Conservation (phyloP, 768 basidiomycete genomes). For the Tylopilus intermedius region DNA sequence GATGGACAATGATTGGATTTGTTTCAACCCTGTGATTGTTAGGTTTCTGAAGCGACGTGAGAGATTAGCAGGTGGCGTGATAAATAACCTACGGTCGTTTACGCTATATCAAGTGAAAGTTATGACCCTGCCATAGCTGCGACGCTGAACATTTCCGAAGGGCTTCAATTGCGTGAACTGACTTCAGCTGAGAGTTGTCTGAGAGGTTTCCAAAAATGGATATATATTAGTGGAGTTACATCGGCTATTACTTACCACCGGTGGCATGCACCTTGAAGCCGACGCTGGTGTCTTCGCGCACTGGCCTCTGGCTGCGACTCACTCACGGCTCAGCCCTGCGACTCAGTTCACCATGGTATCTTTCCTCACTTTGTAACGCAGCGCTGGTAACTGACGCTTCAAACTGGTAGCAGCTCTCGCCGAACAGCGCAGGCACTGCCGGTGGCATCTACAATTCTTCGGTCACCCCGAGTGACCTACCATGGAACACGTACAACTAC, state of each 20-base stretch:
- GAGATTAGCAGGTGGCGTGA: too few relatives aligned
- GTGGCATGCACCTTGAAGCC: too few relatives aligned
- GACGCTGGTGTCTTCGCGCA: neutral
- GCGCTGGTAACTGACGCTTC: neutral
- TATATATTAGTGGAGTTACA: too few relatives aligned
- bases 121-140: too few relatives aligned
- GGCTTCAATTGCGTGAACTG: too few relatives aligned
- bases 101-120: too few relatives aligned
- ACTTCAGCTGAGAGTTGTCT: too few relatives aligned
- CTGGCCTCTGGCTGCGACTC: neutral
- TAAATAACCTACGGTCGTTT: too few relatives aligned
- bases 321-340: neutral
- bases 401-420: slow-evolving; percentile 6
- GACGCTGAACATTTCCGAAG: too few relatives aligned
- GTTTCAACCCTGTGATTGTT: neutral
- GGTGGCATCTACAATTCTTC: slow-evolving; percentile 39
- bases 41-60: too few relatives aligned
- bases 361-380: neutral
- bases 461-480: slow-evolving; percentile 34
- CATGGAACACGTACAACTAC: slow-evolving; percentile 52
- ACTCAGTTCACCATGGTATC: slow-evolving; percentile 10
- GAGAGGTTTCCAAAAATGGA: neutral
- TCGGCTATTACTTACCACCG: too few relatives aligned
- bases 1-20: neutral
- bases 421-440: slow-evolving; percentile 20